Percentiles rank a stretch among this genome's conserved stretches.
phyloP scores from a whole-genome alignment of 2,329 filamentous ascomycete genomes.

The Paraconiothyrium brasiliense region DNA sequence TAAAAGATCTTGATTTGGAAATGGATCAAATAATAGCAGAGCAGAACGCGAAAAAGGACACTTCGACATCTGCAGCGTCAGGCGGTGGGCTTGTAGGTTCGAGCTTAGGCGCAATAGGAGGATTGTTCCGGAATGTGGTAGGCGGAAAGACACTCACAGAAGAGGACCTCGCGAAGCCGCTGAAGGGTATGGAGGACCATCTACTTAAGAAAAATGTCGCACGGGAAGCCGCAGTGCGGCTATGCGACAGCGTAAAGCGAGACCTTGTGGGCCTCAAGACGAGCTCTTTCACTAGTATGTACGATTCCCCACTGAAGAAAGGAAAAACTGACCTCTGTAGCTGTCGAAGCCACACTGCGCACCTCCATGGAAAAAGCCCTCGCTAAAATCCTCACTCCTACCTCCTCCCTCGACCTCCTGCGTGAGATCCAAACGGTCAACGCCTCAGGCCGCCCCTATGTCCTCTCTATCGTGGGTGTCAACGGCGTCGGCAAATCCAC shows the following conservation, averaged over 20 bases:
- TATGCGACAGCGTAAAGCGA: constrained; percentile 90
- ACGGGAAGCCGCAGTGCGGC: constrained; percentile 86
- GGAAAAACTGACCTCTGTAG: constrained; percentile 44
- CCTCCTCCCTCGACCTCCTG: constrained; percentile 90
- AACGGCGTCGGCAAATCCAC: constrained; percentile 99
- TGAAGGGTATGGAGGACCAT: constrained; percentile 97
- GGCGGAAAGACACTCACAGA: constrained; percentile 93
- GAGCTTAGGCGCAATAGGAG: constrained; percentile 82
- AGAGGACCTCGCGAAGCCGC: constrained; percentile 86
- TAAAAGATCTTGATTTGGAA: constrained; percentile 93
- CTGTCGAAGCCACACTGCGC: constrained; percentile 82
- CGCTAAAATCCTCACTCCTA: constrained; percentile 94
- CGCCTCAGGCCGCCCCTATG: constrained; percentile 78
- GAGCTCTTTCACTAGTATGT: constrained; percentile 80
- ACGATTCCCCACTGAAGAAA: not conserved
- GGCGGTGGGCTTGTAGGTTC: constrained; percentile 75
- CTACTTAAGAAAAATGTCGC: constrained; percentile 95
- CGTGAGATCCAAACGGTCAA: constrained; percentile 88
- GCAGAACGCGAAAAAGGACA: constrained; percentile 68
- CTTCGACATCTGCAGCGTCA: constrained; percentile 30
- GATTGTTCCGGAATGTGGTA: constrained; percentile 92
- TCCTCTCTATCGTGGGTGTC: constrained; percentile 97
- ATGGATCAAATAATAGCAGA: constrained; percentile 87
- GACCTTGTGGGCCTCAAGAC: constrained; percentile 93
- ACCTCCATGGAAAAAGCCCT: constrained; percentile 91